Evolutionary conservation across 1,139 yeast species (phyloP).

Genomic region (Nadsonia starkeyi-henricii): DNA sequence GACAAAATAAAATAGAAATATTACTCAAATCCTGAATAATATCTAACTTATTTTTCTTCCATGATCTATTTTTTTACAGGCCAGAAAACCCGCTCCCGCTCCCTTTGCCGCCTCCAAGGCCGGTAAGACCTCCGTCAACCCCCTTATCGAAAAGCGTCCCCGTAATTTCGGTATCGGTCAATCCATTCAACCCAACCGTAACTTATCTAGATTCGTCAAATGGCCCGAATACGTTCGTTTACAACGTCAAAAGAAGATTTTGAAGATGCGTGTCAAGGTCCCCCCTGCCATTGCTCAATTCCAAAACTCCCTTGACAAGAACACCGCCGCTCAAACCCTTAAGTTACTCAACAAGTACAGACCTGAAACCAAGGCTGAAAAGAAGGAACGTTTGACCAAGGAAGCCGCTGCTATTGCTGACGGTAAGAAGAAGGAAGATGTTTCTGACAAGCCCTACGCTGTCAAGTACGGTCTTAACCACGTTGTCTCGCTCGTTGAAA

Average conservation of each 20-base stretch:
- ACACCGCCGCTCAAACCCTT: conserved; percentile 93
- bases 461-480: conserved; percentile 98
- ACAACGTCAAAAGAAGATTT: conserved; percentile 95
- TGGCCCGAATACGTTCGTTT: conserved; percentile 98
- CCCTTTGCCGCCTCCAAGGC: conserved; percentile 39
- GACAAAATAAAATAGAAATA: too few relatives aligned
- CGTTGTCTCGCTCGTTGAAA: conserved; percentile 90
- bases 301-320: conserved; percentile 90
- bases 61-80: conserved; percentile 16
- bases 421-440: conserved; percentile 93
- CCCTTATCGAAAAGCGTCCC: conserved; percentile 76
- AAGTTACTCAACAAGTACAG: conserved; percentile 96
- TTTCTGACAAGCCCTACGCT: conserved; percentile 86
- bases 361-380: conserved; percentile 93
- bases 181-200: conserved; percentile 86
- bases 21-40: too few relatives aligned
- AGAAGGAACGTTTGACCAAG: conserved; percentile 96
- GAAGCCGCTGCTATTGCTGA: conserved; percentile 98
- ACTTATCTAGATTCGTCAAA: conserved; percentile 89
- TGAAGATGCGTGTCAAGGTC: conserved; percentile 89
- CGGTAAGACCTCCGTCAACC: conserved; percentile 37
- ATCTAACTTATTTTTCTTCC: too few relatives aligned
- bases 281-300: conserved; percentile 97
- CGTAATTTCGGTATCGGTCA: conserved; percentile 96
- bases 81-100: conserved; percentile 53